A percentile compares a stretch with the other conserved stretches of the same genome.
Conservation (phyloP, 1,284 basidiomycete species). For the Marasmius tenuissimus region DNA sequence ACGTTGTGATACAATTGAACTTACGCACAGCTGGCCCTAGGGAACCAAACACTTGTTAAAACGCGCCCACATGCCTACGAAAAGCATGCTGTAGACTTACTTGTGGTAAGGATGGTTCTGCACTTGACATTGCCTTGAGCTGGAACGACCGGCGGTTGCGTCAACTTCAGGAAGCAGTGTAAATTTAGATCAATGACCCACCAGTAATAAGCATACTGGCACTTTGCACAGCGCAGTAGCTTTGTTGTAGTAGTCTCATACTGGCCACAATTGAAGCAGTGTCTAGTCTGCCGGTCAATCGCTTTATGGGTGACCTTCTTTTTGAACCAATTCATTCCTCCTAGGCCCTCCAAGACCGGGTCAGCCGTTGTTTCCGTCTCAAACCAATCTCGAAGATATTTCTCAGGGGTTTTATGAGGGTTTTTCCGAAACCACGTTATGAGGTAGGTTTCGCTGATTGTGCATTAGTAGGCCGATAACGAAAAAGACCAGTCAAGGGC, state of each 20-base stretch:
- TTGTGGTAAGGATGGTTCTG: conserved; percentile 13
- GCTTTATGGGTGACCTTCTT: conserved; percentile 10
- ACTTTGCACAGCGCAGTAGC: conserved; percentile 12
- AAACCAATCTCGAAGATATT: not conserved
- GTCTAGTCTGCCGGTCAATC: conserved; percentile 4
- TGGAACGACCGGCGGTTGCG: not conserved
- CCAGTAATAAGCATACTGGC: conserved; percentile 17
- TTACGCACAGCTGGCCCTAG: not conserved
- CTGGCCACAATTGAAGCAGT: conserved; percentile 11
- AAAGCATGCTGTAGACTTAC: not conserved
- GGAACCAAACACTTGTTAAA: not conserved
- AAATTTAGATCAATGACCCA: not conserved
- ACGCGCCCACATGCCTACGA: not conserved
- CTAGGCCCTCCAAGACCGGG: conserved; percentile 11
- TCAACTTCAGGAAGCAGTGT: not conserved
- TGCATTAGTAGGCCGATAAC: not conserved
- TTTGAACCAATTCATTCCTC: conserved; percentile 14
- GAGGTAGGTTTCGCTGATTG: not conserved
- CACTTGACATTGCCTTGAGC: conserved; percentile 12
- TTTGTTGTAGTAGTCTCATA: conserved; percentile 8
- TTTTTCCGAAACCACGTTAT: not conserved
- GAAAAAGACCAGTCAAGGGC: not conserved
- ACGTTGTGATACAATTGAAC: not conserved
- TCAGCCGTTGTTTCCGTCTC: not conserved
- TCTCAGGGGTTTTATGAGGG: not conserved